Evolutionary conservation across 2,329 filamentous ascomycete genomes (phyloP).

Genomic region (Fusarium irregulare): DNA sequence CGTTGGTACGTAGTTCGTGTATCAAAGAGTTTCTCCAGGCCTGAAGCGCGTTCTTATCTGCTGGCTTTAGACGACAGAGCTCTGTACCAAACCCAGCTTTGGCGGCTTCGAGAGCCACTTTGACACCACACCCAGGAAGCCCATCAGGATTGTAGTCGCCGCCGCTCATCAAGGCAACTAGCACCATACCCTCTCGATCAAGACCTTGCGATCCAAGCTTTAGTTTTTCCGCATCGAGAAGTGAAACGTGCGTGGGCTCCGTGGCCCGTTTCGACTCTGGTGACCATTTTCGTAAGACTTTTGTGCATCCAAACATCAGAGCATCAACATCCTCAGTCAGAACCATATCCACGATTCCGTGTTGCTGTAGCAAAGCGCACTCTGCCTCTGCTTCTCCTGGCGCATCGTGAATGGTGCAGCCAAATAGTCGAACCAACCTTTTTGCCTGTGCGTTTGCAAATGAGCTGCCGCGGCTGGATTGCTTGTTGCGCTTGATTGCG

Average conservation of each 20-base stretch:
- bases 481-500: constrained; percentile 87
- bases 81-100: constrained; percentile 85
- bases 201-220: constrained; percentile 66
- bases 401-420: constrained; percentile 84
- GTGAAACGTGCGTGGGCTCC: constrained; percentile 83
- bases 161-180: constrained; percentile 94
- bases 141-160: constrained; percentile 94
- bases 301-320: constrained; percentile 92
- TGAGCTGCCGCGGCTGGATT: constrained; percentile 71
- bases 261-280: constrained; percentile 75
- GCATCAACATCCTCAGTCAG: constrained; percentile 97
- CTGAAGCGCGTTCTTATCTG: constrained; percentile 68
- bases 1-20: constrained; percentile 84
- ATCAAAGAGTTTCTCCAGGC: constrained; percentile 79
- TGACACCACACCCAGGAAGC: constrained; percentile 86
- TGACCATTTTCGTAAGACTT: constrained; percentile 85
- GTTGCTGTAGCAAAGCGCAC: constrained; percentile 85
- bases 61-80: constrained; percentile 72
- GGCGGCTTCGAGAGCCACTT: constrained; percentile 89
- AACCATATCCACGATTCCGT: constrained; percentile 90
- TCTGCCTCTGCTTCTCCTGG: constrained; percentile 97
- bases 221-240: constrained; percentile 76
- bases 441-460: constrained; percentile 83
- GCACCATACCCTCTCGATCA: constrained; percentile 88
- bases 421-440: constrained; percentile 84